Conservation (phyloP, 768 basidiomycete genomes). For the Trichaptum fuscoviolaceum region DNA sequence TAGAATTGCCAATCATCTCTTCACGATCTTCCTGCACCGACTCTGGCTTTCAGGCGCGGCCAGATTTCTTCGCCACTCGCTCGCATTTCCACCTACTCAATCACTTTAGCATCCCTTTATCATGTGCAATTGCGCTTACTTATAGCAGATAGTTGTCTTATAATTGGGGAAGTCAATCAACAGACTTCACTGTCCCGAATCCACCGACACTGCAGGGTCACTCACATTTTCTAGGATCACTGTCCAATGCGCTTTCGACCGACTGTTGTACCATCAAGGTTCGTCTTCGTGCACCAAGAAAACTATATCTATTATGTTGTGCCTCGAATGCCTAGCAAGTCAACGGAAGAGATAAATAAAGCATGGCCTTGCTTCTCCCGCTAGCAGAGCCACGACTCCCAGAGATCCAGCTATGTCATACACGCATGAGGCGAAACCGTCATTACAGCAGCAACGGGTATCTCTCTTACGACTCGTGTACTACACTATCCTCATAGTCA, state of each 20-base stretch:
- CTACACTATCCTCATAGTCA: not conserved
- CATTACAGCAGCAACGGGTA: not conserved
- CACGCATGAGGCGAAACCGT: not conserved
- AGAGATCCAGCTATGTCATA: not conserved
- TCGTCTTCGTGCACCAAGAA: not conserved
- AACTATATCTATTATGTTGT: not conserved
- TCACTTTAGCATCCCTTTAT: no score
- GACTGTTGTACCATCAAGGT: not conserved
- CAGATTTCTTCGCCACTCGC: no score
- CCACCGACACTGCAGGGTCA: not conserved
- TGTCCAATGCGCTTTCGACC: no score
- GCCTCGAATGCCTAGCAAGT: not conserved
- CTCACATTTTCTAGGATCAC: not conserved
- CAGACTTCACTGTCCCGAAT: not conserved
- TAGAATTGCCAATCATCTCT: no score
- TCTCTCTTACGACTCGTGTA: not conserved
- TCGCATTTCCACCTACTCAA: no score
- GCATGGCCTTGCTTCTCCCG: not conserved
- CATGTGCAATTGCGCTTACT: no score
- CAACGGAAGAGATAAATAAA: not conserved
- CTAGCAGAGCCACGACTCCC: not conserved
- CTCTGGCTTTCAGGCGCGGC: no score
- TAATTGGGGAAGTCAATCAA: no score
- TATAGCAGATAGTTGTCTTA: no score
- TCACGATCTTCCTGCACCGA: no score